Conservation (phyloP, 225 moss, liverwort and hornwort species). For the Pseudisothecium myosuroides region DNA sequence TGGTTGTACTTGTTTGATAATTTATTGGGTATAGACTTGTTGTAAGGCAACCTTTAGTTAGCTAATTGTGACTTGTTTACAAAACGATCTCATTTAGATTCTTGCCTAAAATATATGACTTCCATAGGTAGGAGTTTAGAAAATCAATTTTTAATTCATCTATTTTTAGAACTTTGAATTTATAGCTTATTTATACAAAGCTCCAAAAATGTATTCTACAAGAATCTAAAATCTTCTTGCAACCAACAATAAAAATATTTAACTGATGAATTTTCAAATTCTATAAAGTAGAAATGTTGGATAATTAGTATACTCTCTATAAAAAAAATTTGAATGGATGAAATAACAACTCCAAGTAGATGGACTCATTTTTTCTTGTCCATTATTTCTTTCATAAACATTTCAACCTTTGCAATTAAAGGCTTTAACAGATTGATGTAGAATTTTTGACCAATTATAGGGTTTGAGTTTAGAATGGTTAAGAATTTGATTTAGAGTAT, state of each 20-base stretch:
- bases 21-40: rapidly evolving
- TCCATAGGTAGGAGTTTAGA: too few relatives aligned
- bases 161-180: too few relatives aligned
- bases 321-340: neutral
- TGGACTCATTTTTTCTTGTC: neutral
- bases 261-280: neutral
- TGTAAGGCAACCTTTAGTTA: too few relatives aligned
- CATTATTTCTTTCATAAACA: rapidly evolving
- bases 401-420: rapidly evolving
- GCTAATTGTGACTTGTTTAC: too few relatives aligned
- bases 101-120: too few relatives aligned
- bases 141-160: too few relatives aligned
- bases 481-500: neutral
- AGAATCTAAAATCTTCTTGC: too few relatives aligned
- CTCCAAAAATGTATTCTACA: rapidly evolving
- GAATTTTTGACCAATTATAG: neutral
- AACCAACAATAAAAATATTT: neutral
- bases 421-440: neutral
- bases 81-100: too few relatives aligned
- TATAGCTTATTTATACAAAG: too few relatives aligned
- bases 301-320: rapidly evolving
- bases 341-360: neutral
- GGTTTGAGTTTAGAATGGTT: rapidly evolving
- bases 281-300: rapidly evolving
- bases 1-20: too few relatives aligned